phyloP scores from a whole-genome alignment of 2,329 filamentous ascomycete species.

The Helminthosporium solani region DNA sequence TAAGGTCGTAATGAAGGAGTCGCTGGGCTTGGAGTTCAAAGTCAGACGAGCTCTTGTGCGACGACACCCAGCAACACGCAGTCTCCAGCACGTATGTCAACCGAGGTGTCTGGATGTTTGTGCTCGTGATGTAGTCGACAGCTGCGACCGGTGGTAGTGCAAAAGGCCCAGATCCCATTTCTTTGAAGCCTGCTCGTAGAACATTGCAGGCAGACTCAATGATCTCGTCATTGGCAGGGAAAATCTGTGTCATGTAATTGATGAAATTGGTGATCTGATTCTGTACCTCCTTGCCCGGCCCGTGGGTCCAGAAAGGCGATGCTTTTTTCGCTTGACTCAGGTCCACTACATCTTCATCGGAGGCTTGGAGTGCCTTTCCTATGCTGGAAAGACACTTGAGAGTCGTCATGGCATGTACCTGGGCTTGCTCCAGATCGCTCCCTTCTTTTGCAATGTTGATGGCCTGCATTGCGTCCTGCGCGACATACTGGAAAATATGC shows the following conservation, averaged over 20 bases:
- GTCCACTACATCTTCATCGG: conserved; percentile 66
- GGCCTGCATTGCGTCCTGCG: conserved; percentile 57
- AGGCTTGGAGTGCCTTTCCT: conserved; percentile 70
- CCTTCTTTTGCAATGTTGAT: conserved; percentile 34
- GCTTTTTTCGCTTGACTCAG: conserved; percentile 55
- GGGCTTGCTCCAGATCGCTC: conserved; percentile 43
- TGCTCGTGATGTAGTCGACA: conserved; percentile 65
- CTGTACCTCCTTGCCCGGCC: conserved; percentile 53
- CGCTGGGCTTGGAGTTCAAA: conserved; percentile 31
- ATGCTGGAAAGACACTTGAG: conserved; percentile 69
- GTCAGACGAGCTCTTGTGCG: conserved; percentile 49
- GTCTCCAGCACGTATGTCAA: conserved; percentile 70
- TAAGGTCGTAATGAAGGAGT: conserved; percentile 61
- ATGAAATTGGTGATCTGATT: conserved; percentile 55
- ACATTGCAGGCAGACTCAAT: conserved; percentile 71
- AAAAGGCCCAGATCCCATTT: conserved; percentile 72
- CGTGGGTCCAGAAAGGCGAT: conserved; percentile 52
- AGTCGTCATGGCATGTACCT: conserved; percentile 52
- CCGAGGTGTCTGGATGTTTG: conserved; percentile 61
- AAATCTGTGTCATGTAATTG: conserved; percentile 52
- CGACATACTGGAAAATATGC: conserved; percentile 62
- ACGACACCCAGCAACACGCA: conserved; percentile 62
- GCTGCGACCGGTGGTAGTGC: conserved; percentile 68
- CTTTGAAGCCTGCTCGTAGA: conserved; percentile 72
- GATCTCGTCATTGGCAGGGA: conserved; percentile 64